phyloP scores from a whole-genome alignment of 2,329 filamentous ascomycete species.

The Colletotrichum echinochloae region DNA sequence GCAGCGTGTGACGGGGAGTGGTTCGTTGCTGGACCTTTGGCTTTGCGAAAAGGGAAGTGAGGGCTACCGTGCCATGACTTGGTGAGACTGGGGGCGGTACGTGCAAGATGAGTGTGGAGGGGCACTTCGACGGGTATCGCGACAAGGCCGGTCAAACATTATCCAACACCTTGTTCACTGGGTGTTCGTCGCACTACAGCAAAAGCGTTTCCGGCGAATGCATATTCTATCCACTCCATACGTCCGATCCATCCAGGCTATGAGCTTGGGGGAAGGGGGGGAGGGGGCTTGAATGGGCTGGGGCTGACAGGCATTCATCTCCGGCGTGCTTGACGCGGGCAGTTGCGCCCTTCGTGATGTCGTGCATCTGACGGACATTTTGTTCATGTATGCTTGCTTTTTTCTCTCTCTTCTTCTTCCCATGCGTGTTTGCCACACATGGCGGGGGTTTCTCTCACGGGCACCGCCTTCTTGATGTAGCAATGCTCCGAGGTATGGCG shows the following conservation, averaged over 20 bases:
- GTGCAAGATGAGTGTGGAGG: constrained; percentile 2
- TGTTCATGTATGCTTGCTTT: constrained; percentile 1
- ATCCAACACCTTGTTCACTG: neutral
- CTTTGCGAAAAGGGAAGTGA: neutral
- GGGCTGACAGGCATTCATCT: constrained; percentile 1
- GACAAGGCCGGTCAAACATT: neutral
- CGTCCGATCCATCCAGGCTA: neutral
- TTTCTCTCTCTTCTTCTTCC: neutral
- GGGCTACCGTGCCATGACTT: neutral
- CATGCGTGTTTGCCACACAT: neutral
- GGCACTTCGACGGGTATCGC: neutral
- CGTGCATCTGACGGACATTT: constrained; percentile 30
- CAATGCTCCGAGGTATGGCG: constrained; percentile 11
- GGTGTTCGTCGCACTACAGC: constrained; percentile 22
- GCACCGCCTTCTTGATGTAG: neutral
- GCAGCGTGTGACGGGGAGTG: constrained; percentile 2
- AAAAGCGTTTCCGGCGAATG: neutral
- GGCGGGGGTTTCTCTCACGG: neutral
- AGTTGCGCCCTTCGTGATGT: constrained; percentile 13
- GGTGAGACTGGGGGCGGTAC: neutral
- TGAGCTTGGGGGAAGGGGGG: no score
- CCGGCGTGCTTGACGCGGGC: neutral
- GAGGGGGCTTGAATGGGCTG: constrained; percentile 5
- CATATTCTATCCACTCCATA: neutral
- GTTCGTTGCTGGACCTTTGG: neutral